Base-by-base conservation (phyloP, 805 yeast species). In the Candida khao-thaluensis region DNA sequence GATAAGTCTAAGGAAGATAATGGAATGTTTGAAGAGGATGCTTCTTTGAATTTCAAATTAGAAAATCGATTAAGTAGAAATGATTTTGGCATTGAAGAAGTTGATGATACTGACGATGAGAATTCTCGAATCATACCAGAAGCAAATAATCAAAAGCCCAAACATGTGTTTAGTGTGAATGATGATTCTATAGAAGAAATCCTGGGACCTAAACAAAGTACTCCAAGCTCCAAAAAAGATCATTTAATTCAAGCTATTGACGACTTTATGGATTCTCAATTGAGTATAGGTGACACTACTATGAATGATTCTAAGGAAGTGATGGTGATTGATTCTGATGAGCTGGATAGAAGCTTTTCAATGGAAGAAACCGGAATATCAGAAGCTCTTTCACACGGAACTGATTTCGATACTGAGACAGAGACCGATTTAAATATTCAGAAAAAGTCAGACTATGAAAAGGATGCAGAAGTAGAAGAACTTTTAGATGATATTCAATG, bases 401-500 rank as follows among this genome's bases (percentile, higher is more conserved):
- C 43, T 8, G 45, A 40, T 3, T 17, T 37, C 5, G 46, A 41
- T 11, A 37, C 35, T 6, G 48, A 47, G 16, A 26, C 17, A 1
- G 48, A 47, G 15, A 24, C 44, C 14, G 55, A 45, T 2, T 48
- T 54, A 35, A 49, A 49, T 18, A 45, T 51, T 17, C 35, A 30
- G 15, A 45, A 48, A 30, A 45, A 47, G 17, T 31, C 39, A 2
- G 46, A 35, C 10, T 27, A 37, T 7, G 70, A 63, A 27, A 61
- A 57, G 22, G 73, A 66, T 38, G 56, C 72, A 0, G 78, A 72
- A 40, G 53, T 74, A 21, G 82, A 80, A 35, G 95, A 86, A 44
- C 59, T 87, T 10, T 74, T 90, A 41, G 86, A 83, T 20, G 91
- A 85, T 44, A 72, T 89, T 16, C 78, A 81, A 22, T 91, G 96